These are phyloP conservation scores for Hanseniaspora singularis DNA, from an alignment of 805 yeast genomes.

Conservation along the genomic window DNA sequence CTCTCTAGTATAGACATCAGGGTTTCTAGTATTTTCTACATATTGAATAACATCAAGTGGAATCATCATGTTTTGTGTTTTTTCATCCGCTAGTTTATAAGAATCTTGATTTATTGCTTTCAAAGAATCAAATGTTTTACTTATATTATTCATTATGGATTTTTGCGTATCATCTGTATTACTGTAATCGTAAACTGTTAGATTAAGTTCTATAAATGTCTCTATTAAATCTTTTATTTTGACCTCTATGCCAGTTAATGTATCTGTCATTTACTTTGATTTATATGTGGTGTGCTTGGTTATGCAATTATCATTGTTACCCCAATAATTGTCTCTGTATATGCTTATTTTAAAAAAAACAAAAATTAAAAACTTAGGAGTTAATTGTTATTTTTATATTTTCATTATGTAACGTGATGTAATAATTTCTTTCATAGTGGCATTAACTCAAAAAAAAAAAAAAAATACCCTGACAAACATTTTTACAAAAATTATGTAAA, in stretches of 20 bases:
- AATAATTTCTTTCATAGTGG: too few relatives aligned
- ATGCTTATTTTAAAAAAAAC: too few relatives aligned
- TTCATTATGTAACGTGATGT: too few relatives aligned
- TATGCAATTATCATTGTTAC: too few relatives aligned
- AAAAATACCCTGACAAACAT: too few relatives aligned
- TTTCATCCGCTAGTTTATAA: conserved; percentile 21
- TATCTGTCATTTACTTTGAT: conserved; percentile 22
- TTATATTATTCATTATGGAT: conserved; percentile 34
- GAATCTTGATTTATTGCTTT: conserved; percentile 25
- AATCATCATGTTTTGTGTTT: conserved; percentile 34
- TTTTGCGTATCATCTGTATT: conserved; percentile 72
- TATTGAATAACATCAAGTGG: conserved; percentile 83
- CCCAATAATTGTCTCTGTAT: too few relatives aligned
- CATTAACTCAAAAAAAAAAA: too few relatives aligned
- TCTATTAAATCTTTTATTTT: conserved; percentile 48
- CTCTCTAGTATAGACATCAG: conserved; percentile 93
- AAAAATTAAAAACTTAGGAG: too few relatives aligned
- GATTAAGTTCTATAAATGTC: conserved; percentile 78
- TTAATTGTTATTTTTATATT: too few relatives aligned
- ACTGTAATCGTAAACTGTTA: conserved; percentile 83
- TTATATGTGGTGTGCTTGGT: too few relatives aligned
- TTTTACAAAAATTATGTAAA: too few relatives aligned
- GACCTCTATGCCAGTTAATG: conserved; percentile 24
- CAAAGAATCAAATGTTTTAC: conserved; percentile 34
- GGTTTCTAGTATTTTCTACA: conserved; percentile 92